Conservation (phyloP, 2,329 filamentous ascomycete species). For the Diatrype stigma region DNA sequence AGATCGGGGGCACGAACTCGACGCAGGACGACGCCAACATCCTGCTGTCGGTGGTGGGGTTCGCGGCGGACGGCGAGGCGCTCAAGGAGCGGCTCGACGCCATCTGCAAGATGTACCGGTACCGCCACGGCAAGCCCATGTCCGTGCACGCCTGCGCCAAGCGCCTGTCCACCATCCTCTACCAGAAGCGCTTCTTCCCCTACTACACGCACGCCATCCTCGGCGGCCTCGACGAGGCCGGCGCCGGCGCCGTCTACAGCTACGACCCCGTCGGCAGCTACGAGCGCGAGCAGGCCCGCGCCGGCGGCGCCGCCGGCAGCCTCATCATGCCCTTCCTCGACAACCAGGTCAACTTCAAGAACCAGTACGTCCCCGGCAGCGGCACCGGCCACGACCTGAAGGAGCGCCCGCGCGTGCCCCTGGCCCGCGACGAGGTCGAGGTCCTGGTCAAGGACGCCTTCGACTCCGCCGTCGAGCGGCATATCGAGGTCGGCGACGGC, state of each 20-base stretch:
- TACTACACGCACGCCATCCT: slow-evolving; percentile 97
- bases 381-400: slow-evolving; percentile 77
- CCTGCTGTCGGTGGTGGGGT: slow-evolving; percentile 90
- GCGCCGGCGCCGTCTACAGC: slow-evolving; percentile 89
- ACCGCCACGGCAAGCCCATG: slow-evolving; percentile 97
- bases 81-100: slow-evolving; percentile 91
- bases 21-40: slow-evolving; percentile 82
- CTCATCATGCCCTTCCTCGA: slow-evolving; percentile 99
- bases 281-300: slow-evolving; percentile 92
- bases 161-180: slow-evolving; percentile 89
- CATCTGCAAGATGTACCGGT: slow-evolving; percentile 98
- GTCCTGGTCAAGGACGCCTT: slow-evolving; percentile 94
- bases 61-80: slow-evolving; percentile 89
- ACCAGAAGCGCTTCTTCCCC: slow-evolving; percentile 97
- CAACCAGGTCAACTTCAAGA: slow-evolving; percentile 99
- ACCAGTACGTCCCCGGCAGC: slow-evolving; percentile 88
- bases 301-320: slow-evolving; percentile 85
- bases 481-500: slow-evolving; percentile 97
- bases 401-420: slow-evolving; percentile 64
- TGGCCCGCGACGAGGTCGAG: slow-evolving; percentile 72
- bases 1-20: slow-evolving; percentile 86
- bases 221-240: slow-evolving; percentile 89
- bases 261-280: slow-evolving; percentile 98
- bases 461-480: slow-evolving; percentile 94
- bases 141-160: slow-evolving; percentile 91